A percentile compares a stretch with the other conserved stretches of the same genome.
Conservation (phyloP, 495 filamentous ascomycete genomes). For the Aspergillus asperescens region DNA sequence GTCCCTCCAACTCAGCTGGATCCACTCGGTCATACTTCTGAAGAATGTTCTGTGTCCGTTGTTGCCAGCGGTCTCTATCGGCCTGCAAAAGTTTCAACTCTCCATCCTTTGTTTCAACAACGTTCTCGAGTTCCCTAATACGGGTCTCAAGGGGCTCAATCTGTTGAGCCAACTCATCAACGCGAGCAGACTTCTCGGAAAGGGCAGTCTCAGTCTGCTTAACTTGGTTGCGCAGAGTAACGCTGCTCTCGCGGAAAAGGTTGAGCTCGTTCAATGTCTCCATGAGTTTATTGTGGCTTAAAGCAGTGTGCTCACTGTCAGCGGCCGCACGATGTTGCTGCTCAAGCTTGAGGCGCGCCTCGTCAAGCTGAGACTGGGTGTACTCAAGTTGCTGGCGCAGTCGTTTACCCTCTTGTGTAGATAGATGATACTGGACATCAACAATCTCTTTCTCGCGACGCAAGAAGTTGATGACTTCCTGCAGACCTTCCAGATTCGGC, state of each 20-base stretch:
- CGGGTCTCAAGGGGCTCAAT: slow-evolving; percentile 78
- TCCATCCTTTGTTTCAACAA: slow-evolving; percentile 71
- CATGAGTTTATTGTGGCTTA: slow-evolving; percentile 82
- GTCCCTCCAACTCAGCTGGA: slow-evolving; percentile 79
- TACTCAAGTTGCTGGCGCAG: slow-evolving; percentile 87
- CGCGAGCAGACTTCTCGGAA: slow-evolving; percentile 63
- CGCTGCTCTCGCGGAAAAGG: slow-evolving; percentile 86
- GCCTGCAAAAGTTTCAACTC: slow-evolving; percentile 81
- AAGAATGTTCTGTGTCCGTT: slow-evolving; percentile 87
- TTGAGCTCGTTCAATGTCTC: slow-evolving; percentile 93
- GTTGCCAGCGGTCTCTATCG: slow-evolving; percentile 86
- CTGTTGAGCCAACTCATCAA: slow-evolving; percentile 66
- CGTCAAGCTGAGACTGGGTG: slow-evolving; percentile 77
- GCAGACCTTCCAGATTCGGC: slow-evolving; percentile 63
- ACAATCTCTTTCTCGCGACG: slow-evolving; percentile 97
- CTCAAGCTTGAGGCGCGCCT: slow-evolving; percentile 75
- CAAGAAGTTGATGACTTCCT: slow-evolving; percentile 83
- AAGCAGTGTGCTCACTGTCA: slow-evolving; percentile 61
- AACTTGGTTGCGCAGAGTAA: slow-evolving; percentile 77
- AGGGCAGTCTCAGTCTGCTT: slow-evolving; percentile 71
- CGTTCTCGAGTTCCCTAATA: slow-evolving; percentile 72
- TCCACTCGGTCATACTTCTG: slow-evolving; percentile 95
- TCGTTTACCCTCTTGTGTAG: slow-evolving; percentile 76
- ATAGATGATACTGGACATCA: slow-evolving; percentile 87
- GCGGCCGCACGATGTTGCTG: slow-evolving; percentile 76